Percentiles rank a stretch among this genome's conserved stretches.
Evolutionary conservation across 352 stramenopile species (phyloP).

Genomic region (Thraustochytrium striatum): DNA sequence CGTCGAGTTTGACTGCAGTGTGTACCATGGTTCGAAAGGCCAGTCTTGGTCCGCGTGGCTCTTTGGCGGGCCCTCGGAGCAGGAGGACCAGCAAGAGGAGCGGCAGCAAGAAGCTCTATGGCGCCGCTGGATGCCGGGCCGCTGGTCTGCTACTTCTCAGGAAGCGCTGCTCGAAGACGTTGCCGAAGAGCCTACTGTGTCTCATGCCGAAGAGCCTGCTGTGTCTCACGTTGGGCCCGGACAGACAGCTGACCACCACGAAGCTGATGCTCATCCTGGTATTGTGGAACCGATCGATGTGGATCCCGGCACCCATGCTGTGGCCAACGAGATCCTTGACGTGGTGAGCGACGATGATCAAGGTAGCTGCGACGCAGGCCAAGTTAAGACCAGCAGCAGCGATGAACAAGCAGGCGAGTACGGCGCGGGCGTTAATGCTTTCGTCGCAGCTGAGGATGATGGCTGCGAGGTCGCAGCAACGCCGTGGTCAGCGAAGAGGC

Average conservation of each 20-base stretch:
- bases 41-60: slow-evolving; percentile 10
- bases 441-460: background rate
- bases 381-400: too few species aligned
- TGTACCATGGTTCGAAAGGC: slow-evolving; percentile 22
- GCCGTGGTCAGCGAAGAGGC: background rate
- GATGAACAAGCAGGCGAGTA: background rate
- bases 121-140: background rate
- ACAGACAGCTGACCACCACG: too few species aligned
- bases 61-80: background rate
- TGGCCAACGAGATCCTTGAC: too few species aligned
- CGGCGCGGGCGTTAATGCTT: background rate
- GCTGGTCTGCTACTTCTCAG: background rate
- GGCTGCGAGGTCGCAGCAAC: background rate
- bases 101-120: background rate
- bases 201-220: background rate
- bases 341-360: too few species aligned
- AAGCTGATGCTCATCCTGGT: too few species aligned
- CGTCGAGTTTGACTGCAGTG: slow-evolving; percentile 14
- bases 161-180: background rate
- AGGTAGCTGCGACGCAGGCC: too few species aligned
- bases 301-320: background rate
- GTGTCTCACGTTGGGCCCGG: too few species aligned
- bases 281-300: too few species aligned
- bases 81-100: background rate
- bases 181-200: background rate